phyloP scores from a whole-genome alignment of 805 yeast species.

The Ogataea glucozyma region DNA sequence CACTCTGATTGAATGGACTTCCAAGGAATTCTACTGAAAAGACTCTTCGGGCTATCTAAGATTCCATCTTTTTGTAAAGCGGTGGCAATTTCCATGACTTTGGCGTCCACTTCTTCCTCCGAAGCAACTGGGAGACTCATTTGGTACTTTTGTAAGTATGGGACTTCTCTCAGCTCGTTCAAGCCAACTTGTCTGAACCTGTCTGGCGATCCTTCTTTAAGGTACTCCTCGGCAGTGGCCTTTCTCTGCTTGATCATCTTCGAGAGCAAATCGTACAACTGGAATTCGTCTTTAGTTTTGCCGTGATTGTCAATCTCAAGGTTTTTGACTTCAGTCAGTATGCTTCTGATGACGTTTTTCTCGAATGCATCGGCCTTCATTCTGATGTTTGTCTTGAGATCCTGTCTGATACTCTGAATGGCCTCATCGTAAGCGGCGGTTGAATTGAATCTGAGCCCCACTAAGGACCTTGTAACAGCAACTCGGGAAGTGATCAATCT shows the following conservation, averaged over 20 bases:
- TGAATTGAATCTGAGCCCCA: slow-evolving; percentile 28
- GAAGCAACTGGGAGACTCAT: slow-evolving; percentile 39
- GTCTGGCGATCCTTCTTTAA: slow-evolving; percentile 42
- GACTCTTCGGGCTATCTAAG: slow-evolving; percentile 26
- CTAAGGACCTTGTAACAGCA: neutral
- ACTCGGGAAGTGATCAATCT: neutral
- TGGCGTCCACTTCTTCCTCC: slow-evolving; percentile 35
- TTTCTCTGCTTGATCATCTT: slow-evolving; percentile 44
- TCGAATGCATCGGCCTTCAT: slow-evolving; percentile 36
- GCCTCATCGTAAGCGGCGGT: slow-evolving; percentile 33
- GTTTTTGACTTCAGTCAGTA: slow-evolving; percentile 43
- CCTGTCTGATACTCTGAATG: slow-evolving; percentile 32
- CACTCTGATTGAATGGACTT: slow-evolving; percentile 35
- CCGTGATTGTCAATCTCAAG: slow-evolving; percentile 35
- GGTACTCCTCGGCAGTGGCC: slow-evolving; percentile 39
- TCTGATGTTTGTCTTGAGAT: slow-evolving; percentile 36
- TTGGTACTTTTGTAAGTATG: slow-evolving; percentile 37
- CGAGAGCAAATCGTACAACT: slow-evolving; percentile 33
- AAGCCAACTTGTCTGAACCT: slow-evolving; percentile 40
- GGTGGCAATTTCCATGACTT: slow-evolving; percentile 32
- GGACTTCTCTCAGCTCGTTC: slow-evolving; percentile 41
- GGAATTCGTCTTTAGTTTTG: slow-evolving; percentile 33
- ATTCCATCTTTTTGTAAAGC: slow-evolving; percentile 28
- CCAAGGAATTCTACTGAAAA: slow-evolving; percentile 40
- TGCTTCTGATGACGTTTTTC: slow-evolving; percentile 42